Conservation (phyloP, 2,329 filamentous ascomycete genomes). For the Cryphonectria parasitica region DNA sequence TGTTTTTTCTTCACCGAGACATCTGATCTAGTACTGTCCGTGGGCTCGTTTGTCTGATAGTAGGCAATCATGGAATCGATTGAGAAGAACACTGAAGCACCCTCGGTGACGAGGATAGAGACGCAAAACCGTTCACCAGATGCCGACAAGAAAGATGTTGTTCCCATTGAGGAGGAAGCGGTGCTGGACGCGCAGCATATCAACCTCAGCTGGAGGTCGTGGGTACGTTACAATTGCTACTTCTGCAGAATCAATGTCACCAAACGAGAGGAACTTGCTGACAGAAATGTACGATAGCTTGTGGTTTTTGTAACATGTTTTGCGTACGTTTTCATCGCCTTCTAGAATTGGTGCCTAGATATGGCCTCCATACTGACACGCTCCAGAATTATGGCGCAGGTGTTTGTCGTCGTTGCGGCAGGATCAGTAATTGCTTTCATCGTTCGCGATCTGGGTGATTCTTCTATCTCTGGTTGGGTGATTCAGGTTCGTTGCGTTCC, state of each 20-base stretch:
- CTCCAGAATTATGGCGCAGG: constrained; percentile 53
- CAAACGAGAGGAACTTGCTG: neutral
- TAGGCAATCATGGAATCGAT: constrained; percentile 3
- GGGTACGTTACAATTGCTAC: constrained; percentile 40
- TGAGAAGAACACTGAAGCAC: constrained; percentile 16
- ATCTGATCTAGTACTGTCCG: neutral
- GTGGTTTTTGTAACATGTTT: constrained; percentile 53
- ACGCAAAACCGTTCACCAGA: neutral
- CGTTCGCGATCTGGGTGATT: constrained; percentile 55
- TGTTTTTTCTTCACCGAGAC: neutral
- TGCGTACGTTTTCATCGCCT: constrained; percentile 39
- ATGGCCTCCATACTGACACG: neutral
- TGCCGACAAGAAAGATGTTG: constrained; percentile 22
- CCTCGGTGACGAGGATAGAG: constrained; percentile 15
- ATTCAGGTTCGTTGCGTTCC: constrained; percentile 47
- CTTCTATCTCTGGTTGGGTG: constrained; percentile 57
- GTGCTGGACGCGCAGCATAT: constrained; percentile 44
- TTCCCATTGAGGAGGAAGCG: constrained; percentile 40
- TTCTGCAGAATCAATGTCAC: neutral
- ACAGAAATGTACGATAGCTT: constrained; percentile 33
- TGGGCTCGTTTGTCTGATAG: neutral
- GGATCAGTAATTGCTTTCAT: constrained; percentile 61
- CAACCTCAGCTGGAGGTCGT: constrained; percentile 58
- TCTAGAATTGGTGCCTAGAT: neutral
- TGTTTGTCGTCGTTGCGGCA: constrained; percentile 59